phyloP scores from a whole-genome alignment of 768 basidiomycete species.

The Nidularia sp. region DNA sequence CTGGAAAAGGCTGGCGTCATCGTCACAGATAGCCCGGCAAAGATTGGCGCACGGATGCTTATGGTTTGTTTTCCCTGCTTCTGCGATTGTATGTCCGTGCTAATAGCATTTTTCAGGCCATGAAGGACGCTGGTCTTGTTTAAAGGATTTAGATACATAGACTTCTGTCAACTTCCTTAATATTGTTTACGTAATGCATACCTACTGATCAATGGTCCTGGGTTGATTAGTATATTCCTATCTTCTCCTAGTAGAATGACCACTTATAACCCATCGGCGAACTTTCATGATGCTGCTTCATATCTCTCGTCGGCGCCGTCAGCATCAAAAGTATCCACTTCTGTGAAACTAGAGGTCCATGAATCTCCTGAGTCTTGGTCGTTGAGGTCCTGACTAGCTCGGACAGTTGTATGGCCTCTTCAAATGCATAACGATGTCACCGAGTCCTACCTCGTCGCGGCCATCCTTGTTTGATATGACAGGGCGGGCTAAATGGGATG shows the following conservation, averaged over 20 bases:
- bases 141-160: slow-evolving; percentile 13
- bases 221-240: too few species aligned
- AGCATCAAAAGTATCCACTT: slow-evolving; percentile 48
- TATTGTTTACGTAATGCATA: not conserved
- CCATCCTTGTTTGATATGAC: slow-evolving; percentile 78
- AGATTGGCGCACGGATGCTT: slow-evolving; percentile 88
- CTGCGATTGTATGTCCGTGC: slow-evolving; percentile 1
- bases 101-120: slow-evolving; percentile 44
- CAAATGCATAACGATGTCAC: slow-evolving; percentile 67
- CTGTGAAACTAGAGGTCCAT: slow-evolving; percentile 73
- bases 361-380: slow-evolving; percentile 12
- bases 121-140: slow-evolving; percentile 71
- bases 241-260: not conserved
- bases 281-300: slow-evolving; percentile 56
- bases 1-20: slow-evolving; percentile 89
- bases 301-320: slow-evolving; percentile 60
- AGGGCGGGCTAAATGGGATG: slow-evolving; percentile 85
- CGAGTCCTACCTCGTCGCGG: slow-evolving; percentile 47
- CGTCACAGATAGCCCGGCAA: slow-evolving; percentile 93
- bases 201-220: too few species aligned
- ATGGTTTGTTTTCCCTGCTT: slow-evolving; percentile 53
- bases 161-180: not conserved
- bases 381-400: slow-evolving; percentile 35
- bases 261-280: slow-evolving; percentile 24
- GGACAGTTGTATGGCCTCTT: slow-evolving; percentile 80